Percentiles rank a stretch among this genome's conserved stretches.
Evolutionary conservation across 306 rosid species (phyloP).

Genomic region (Fragaria nilgerrensis): DNA sequence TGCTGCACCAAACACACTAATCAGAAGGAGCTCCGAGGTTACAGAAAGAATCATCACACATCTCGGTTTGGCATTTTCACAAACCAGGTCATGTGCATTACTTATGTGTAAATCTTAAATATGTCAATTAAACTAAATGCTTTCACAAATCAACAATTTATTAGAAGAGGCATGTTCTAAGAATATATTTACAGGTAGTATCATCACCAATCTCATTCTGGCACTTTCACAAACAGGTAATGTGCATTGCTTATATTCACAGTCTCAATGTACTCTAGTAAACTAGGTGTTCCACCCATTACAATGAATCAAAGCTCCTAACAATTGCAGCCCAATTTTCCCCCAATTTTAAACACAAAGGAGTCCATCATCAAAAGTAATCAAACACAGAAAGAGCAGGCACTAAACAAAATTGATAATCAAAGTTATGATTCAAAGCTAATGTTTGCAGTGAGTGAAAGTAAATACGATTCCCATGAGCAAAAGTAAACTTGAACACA

Average conservation of each 20-base stretch:
- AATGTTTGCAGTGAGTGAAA: not conserved
- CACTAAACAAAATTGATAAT: not conserved
- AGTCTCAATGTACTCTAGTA: not conserved
- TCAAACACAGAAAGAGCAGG: not conserved
- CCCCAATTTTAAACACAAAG: not conserved
- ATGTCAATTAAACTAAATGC: not conserved
- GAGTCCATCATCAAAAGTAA: not conserved
- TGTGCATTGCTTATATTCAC: not conserved
- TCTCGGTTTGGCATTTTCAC: not conserved
- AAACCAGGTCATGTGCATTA: not conserved
- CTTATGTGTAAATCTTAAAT: not conserved
- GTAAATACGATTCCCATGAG: not conserved
- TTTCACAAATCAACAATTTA: not conserved
- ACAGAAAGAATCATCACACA: not conserved
- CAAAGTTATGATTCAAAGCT: not conserved
- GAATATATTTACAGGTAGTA: not conserved
- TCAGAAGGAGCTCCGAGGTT: not conserved
- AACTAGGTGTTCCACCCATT: not conserved
- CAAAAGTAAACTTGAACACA: not conserved
- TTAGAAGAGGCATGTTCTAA: not conserved
- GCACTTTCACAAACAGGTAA: not conserved
- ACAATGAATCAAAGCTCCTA: not conserved
- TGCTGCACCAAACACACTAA: constrained; percentile 26
- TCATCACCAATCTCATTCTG: not conserved
- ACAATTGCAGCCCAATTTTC: not conserved